Base-by-base conservation (phyloP, 2,329 filamentous ascomycete genomes). In the Fusarium haematococcum region DNA sequence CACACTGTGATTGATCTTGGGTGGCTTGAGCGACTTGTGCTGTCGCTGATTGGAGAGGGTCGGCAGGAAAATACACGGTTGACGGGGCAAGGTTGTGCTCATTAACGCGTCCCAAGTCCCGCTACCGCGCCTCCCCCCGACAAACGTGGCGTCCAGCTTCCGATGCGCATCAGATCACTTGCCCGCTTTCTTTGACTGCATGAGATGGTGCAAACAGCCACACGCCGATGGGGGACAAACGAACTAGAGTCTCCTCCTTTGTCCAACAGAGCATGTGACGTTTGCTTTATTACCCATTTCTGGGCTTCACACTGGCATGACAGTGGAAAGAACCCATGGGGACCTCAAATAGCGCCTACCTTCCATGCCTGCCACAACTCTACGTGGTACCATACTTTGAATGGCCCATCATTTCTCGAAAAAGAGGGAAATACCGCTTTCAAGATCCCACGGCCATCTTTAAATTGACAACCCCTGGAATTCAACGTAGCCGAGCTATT, bases 91-190 rank as follows among this genome's bases (percentile, higher is more conserved):
- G 37, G 50, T 62, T 59, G 61, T 67, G 58, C 68, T 62, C 65
- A 74, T 74, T 74, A 74, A 74, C 71, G 72, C 72, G 72, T 74
- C 71, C 58, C 43, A 52, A 70, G 14, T 52, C 48, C 48, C 27
- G 25, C 50, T 32, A 65, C 59, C 63, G 59, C 63, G 63, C 43
- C 23, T 63, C n/a, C 43, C 43, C 43, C 27, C 10, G 54, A 25
- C 35, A 20, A 48, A 27, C 27, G 60, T 63, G 60, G 60, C 60
- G 43, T 20, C 25, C 58, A 61, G 23, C 37, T 45, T 59, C 57
- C 30, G 35, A 61, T 35, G 37, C 30, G 59, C 43, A 62, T 37
- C 43, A 50, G 43, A 45, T 45, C 41, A 45, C 11, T 62, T 62
- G 43, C 63, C 56, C 18, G 14, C 41, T 25, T 60, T 39, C 45